Conservation (phyloP, 2,329 filamentous ascomycete genomes). For the Colletotrichum chlorophyti region DNA sequence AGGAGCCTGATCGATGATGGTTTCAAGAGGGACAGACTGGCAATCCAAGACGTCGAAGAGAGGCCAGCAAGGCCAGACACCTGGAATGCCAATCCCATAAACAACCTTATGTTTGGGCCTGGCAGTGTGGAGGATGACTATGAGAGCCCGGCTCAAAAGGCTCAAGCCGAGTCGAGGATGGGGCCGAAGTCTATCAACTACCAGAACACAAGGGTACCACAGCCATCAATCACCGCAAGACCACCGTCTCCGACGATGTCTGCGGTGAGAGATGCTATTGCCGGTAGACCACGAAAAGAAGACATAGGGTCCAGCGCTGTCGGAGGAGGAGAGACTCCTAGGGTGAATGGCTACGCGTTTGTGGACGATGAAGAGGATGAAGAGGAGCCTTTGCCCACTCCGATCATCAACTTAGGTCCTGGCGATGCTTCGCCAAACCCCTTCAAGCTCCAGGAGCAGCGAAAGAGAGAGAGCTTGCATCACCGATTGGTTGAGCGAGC, state of each 20-base stretch:
- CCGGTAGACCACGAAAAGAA: constrained; percentile 69
- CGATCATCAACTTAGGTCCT: constrained; percentile 63
- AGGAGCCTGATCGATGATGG: constrained; percentile 61
- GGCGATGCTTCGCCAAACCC: constrained; percentile 74
- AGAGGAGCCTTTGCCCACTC: constrained; percentile 38
- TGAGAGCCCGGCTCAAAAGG: constrained; percentile 70
- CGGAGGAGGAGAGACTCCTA: constrained; percentile 78
- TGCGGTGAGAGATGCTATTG: constrained; percentile 83
- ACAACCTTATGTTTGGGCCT: constrained; percentile 85
- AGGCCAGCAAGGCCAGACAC: constrained; percentile 79
- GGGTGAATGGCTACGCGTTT: constrained; percentile 93
- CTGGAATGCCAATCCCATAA: constrained; percentile 79
- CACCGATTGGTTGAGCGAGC: constrained; percentile 87
- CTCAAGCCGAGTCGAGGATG: constrained; percentile 74
- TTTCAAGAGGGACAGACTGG: constrained; percentile 61
- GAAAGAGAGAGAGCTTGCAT: constrained; percentile 81
- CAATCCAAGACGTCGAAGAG: constrained; percentile 71
- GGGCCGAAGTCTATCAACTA: constrained; percentile 81
- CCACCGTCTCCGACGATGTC: constrained; percentile 85
- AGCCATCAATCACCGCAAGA: constrained; percentile 46
- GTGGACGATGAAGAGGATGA: constrained; percentile 80
- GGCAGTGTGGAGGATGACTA: constrained; percentile 67
- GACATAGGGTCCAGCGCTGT: constrained; percentile 65
- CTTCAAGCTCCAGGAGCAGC: constrained; percentile 79
- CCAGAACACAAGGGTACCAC: constrained; percentile 80